phyloP scores from a whole-genome alignment of 495 filamentous ascomycete genomes.

The Evernia prunastri region DNA sequence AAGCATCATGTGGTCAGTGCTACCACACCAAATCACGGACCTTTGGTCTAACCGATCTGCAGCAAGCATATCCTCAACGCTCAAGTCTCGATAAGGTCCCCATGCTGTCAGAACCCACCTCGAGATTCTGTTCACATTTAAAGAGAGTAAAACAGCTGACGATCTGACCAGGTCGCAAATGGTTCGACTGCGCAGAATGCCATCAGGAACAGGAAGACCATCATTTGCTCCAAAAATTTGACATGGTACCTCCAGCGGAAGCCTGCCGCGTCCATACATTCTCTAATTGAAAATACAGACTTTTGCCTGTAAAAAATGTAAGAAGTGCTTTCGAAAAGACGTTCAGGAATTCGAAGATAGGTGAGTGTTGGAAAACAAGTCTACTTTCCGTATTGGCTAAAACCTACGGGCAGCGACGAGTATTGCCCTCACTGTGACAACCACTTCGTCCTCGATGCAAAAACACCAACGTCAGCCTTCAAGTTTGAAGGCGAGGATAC shows the following conservation, averaged over 20 bases:
- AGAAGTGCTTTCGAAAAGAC: slow-evolving; percentile 94
- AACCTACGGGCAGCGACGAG: slow-evolving; percentile 64
- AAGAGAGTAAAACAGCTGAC: slow-evolving; percentile 9
- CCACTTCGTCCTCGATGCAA: slow-evolving; percentile 87
- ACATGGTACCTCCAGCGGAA: slow-evolving; percentile 57
- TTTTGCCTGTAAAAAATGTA: slow-evolving; percentile 98
- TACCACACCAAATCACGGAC: not conserved
- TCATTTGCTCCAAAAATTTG: slow-evolving; percentile 62
- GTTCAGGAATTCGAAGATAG: slow-evolving; percentile 83
- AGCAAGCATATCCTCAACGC: slow-evolving; percentile 98
- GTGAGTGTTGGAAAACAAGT: slow-evolving; percentile 32
- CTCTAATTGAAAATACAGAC: slow-evolving; percentile 32
- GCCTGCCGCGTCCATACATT: not conserved
- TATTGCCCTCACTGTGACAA: slow-evolving; percentile 99
- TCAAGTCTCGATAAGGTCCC: slow-evolving; percentile 89
- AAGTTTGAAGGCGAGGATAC: slow-evolving; percentile 87
- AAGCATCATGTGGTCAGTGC: slow-evolving; percentile 21
- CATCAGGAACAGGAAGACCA: slow-evolving; percentile 78
- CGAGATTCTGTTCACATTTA: not conserved
- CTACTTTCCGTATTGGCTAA: not conserved
- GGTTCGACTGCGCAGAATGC: slow-evolving; percentile 98
- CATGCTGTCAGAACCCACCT: slow-evolving; percentile 65
- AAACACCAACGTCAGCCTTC: slow-evolving; percentile 70
- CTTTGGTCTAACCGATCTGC: slow-evolving; percentile 2
- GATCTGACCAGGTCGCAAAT: slow-evolving; percentile 66